phyloP scores from a whole-genome alignment of 306 rosid genomes.

The Erythrophleum fordii region DNA sequence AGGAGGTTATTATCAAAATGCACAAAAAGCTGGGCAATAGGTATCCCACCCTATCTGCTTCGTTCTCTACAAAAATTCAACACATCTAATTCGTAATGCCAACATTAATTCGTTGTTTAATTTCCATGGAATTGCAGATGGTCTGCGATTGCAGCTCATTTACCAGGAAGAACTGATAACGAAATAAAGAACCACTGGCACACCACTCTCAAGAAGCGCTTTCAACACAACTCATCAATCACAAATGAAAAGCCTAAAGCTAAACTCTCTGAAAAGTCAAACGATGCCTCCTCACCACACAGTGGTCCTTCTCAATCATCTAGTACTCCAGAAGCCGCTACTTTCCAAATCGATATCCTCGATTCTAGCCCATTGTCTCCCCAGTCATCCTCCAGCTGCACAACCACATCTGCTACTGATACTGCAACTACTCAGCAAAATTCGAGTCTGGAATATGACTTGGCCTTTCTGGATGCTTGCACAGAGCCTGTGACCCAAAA shows the following conservation, averaged over 20 bases:
- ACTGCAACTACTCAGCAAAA: neutral
- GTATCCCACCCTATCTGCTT: neutral
- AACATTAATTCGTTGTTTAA: neutral
- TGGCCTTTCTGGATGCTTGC: neutral
- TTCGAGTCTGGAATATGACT: neutral
- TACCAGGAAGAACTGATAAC: conserved; percentile 83
- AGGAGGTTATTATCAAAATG: neutral
- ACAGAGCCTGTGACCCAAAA: neutral
- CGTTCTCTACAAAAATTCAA: too few relatives aligned
- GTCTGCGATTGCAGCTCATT: conserved; percentile 66
- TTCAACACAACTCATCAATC: neutral
- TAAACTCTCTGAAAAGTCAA: neutral
- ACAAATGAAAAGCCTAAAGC: neutral
- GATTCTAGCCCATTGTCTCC: conserved; percentile 20
- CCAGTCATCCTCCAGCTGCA: neutral
- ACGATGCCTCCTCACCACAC: neutral
- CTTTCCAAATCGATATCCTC: neutral
- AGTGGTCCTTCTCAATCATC: neutral
- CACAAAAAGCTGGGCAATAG: conserved; percentile 11
- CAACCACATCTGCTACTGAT: neutral
- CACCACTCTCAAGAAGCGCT: conserved; percentile 58
- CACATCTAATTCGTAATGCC: too few relatives aligned
- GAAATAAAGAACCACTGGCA: conserved; percentile 83
- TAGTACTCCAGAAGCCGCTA: neutral
- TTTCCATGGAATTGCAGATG: conserved; percentile 51